Percentiles rank a stretch among this genome's conserved stretches.
phyloP scores from a whole-genome alignment of 768 basidiomycete species.

The Hydnum rufescens region DNA sequence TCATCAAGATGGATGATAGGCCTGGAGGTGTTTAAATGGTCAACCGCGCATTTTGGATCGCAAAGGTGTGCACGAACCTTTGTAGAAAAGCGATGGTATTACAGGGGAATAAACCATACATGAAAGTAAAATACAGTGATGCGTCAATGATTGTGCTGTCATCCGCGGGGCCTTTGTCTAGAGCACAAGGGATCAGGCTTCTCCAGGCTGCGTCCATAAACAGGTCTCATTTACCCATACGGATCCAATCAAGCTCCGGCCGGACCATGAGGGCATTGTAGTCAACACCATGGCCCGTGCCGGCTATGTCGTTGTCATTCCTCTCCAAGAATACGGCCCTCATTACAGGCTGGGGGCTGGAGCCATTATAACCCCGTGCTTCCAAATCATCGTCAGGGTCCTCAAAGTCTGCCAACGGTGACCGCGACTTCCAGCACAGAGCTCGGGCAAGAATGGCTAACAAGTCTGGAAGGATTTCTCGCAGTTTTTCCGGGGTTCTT shows the following conservation, averaged over 20 bases:
- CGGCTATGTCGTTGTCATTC: neutral
- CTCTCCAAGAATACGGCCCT: neutral
- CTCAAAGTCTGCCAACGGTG: too few species aligned
- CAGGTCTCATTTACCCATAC: constrained; percentile 20
- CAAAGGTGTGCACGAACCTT: neutral
- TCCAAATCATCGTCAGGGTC: neutral
- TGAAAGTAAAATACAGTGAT: constrained; percentile 46
- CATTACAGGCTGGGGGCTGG: neutral
- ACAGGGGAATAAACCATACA: constrained; percentile 85
- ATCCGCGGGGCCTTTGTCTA: constrained; percentile 31
- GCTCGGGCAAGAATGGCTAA: constrained; percentile 48
- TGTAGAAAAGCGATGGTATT: constrained; percentile 69
- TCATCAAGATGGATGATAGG: constrained; percentile 45
- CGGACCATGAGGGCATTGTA: constrained; percentile 17
- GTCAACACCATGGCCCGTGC: neutral
- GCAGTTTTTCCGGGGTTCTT: constrained; percentile 35
- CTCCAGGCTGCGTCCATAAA: neutral
- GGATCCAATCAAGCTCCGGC: constrained; percentile 46
- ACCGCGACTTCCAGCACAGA: constrained; percentile 52
- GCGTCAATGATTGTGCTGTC: constrained; percentile 30
- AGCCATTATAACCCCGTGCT: neutral
- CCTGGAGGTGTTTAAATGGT: constrained; percentile 11
- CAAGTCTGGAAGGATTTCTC: constrained; percentile 39
- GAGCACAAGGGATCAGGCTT: neutral
- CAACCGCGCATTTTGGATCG: neutral